A percentile compares a stretch with the other conserved stretches of the same genome.
Evolutionary conservation across 371 early-diverging fungal genomes (phyloP).

Genomic region (Caulochytrium protostelioides): DNA sequence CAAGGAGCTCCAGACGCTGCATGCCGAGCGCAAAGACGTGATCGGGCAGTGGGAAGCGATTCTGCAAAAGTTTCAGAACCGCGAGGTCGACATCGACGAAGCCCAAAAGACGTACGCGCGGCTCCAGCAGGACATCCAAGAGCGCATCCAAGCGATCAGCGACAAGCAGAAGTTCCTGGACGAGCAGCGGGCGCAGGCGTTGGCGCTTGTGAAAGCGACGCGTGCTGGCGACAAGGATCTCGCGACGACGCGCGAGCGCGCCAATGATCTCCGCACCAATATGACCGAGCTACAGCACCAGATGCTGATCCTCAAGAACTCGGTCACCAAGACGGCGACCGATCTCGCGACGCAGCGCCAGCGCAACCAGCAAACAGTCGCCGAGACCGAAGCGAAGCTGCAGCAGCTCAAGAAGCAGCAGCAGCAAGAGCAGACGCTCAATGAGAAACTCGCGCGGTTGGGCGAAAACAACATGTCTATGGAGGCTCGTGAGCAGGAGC

Average conservation of each 20-base stretch:
- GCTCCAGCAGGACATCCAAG: slow-evolving; percentile 8
- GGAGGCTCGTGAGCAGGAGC: slow-evolving; percentile 22
- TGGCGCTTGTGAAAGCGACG: too few species aligned
- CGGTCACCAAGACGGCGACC: slow-evolving; percentile 12
- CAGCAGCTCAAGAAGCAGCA: slow-evolving; percentile 11
- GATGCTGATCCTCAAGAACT: not conserved
- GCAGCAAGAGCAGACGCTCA: slow-evolving; percentile 5
- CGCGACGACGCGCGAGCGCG: slow-evolving; percentile 15
- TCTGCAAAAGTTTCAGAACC: slow-evolving; percentile 17
- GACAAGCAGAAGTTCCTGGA: slow-evolving; percentile 13
- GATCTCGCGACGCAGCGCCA: slow-evolving; percentile 15
- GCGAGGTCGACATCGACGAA: slow-evolving; percentile 19
- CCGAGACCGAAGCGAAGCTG: slow-evolving; percentile 12
- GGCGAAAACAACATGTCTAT: slow-evolving; percentile 19
- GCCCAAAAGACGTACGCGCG: slow-evolving; percentile 13
- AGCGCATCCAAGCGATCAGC: slow-evolving; percentile 6
- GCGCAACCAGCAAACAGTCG: slow-evolving; percentile 16
- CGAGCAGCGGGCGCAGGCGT: slow-evolving; percentile 22
- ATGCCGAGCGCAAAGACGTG: slow-evolving; percentile 25
- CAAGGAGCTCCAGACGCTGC: slow-evolving; percentile 21
- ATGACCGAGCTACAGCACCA: slow-evolving; percentile 19
- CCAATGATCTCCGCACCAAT: slow-evolving; percentile 17
- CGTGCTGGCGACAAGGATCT: slow-evolving; percentile 19
- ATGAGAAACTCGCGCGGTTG: slow-evolving; percentile 10
- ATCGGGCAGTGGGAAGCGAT: slow-evolving; percentile 28